Evolutionary conservation across 352 stramenopile species (phyloP).

Genomic region (Pythium guiyangense): DNA sequence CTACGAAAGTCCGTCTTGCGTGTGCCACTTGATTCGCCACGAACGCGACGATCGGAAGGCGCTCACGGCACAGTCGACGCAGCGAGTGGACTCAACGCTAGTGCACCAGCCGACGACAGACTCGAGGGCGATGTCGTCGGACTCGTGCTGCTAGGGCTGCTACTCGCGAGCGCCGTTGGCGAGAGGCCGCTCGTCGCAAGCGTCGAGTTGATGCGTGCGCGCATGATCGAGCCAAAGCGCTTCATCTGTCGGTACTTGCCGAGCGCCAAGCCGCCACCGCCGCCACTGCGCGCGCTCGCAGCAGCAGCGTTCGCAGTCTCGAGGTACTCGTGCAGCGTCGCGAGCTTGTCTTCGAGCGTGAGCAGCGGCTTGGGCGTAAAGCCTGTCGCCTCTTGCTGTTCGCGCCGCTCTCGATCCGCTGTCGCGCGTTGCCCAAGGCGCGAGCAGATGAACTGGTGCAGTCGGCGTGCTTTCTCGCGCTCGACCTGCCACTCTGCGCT

Average conservation of each 20-base stretch:
- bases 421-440: constrained; percentile 29
- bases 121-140: neutral
- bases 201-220: constrained; percentile 23
- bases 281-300: constrained; percentile 11
- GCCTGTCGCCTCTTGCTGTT: constrained; percentile 35
- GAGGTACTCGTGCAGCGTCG: constrained; percentile 62
- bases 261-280: constrained; percentile 23
- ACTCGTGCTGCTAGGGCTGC: neutral
- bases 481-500: constrained; percentile 35
- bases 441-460: constrained; percentile 63
- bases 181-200: constrained; percentile 6
- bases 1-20: no score
- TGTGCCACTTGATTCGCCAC: no score
- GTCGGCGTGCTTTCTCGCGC: constrained; percentile 40
- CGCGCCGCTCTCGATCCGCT: constrained; percentile 14
- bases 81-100: neutral
- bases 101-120: neutral
- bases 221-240: constrained; percentile 61
- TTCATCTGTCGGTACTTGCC: constrained; percentile 65
- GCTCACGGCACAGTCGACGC: no score
- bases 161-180: neutral
- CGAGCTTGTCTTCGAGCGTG: constrained; percentile 57
- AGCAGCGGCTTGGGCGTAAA: constrained; percentile 40
- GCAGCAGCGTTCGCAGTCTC: constrained; percentile 18
- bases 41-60: no score